phyloP scores from a whole-genome alignment of 192 early-diverging fungal genomes.

The Rhizoclosmatium sp. region DNA sequence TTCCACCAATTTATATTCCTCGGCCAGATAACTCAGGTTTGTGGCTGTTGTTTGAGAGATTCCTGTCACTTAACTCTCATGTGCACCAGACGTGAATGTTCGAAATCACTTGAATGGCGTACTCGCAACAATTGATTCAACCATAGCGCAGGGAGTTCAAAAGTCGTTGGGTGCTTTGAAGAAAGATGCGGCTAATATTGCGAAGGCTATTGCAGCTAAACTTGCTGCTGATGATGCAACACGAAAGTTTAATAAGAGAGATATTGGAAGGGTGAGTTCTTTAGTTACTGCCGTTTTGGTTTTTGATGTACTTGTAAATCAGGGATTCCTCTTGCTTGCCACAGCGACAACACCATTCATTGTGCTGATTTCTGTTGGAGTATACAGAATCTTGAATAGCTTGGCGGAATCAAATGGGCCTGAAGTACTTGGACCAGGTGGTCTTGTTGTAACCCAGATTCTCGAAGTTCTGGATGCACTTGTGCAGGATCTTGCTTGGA shows the following conservation, averaged over 20 bases:
- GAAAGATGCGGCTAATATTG: conserved; percentile 11
- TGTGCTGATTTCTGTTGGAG: conserved; percentile 1
- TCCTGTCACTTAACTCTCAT: neutral
- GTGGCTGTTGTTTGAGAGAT: neutral
- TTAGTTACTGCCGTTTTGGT: neutral
- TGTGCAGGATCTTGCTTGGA: neutral
- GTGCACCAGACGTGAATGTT: neutral
- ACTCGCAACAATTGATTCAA: conserved; percentile 26
- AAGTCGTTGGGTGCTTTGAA: conserved; percentile 15
- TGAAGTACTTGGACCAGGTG: conserved; percentile 9
- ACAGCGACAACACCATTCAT: neutral
- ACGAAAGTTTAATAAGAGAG: conserved; percentile 20
- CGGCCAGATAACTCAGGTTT: neutral
- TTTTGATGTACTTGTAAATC: neutral
- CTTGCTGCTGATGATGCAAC: conserved; percentile 7
- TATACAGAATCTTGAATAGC: neutral
- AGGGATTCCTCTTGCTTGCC: conserved; percentile 14
- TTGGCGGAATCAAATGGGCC: conserved; percentile 6
- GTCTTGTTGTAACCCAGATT: neutral
- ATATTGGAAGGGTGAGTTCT: conserved; percentile 18
- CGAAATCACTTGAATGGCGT: conserved; percentile 34
- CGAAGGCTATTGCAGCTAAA: neutral
- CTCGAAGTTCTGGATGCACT: neutral
- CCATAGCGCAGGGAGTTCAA: conserved; percentile 25
- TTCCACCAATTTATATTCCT: conserved; percentile 31